These are phyloP conservation scores for Rosa chinensis DNA, from an alignment of 306 rosid species.

Conservation along the genomic window DNA sequence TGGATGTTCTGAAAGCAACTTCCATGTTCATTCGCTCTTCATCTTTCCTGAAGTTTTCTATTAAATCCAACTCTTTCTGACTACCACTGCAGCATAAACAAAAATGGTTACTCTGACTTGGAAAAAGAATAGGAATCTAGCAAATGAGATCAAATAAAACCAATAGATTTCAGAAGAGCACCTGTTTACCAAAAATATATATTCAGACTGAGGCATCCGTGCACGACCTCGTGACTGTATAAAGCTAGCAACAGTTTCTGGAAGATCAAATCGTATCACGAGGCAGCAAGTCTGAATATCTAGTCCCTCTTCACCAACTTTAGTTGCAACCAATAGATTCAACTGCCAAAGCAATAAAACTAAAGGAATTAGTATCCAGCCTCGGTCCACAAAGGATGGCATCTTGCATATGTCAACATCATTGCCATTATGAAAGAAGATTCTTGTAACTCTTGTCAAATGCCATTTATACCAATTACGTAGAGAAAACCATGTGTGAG, in stretches of 20 bases:
- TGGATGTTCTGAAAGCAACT: conserved; percentile 56
- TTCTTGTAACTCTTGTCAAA: not conserved
- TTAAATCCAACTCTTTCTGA: conserved; percentile 64
- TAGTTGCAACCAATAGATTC: conserved; percentile 91
- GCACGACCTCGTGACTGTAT: conserved; percentile 99
- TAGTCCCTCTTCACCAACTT: conserved; percentile 99
- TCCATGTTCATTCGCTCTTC: conserved; percentile 72
- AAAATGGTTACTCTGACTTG: conserved; percentile 15
- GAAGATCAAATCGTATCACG: conserved; percentile 93
- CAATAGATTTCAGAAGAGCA: conserved; percentile 32
- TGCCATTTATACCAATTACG: not conserved
- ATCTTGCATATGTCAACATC: not conserved
- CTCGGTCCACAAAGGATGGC: conserved; percentile 20
- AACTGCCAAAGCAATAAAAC: conserved; percentile 52
- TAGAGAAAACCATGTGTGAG: not conserved
- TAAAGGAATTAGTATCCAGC: conserved; percentile 25
- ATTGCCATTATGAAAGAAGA: not conserved
- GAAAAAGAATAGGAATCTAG: conserved; percentile 14
- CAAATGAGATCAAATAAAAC: conserved; percentile 15
- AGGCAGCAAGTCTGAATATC: conserved; percentile 98
- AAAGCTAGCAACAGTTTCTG: conserved; percentile 96
- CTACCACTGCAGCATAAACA: conserved; percentile 54
- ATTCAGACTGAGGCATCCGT: conserved; percentile 87
- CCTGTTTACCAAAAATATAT: conserved; percentile 93
- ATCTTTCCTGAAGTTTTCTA: conserved; percentile 53